phyloP scores from a whole-genome alignment of 495 filamentous ascomycete species.

The Neurospora tetraspora region DNA sequence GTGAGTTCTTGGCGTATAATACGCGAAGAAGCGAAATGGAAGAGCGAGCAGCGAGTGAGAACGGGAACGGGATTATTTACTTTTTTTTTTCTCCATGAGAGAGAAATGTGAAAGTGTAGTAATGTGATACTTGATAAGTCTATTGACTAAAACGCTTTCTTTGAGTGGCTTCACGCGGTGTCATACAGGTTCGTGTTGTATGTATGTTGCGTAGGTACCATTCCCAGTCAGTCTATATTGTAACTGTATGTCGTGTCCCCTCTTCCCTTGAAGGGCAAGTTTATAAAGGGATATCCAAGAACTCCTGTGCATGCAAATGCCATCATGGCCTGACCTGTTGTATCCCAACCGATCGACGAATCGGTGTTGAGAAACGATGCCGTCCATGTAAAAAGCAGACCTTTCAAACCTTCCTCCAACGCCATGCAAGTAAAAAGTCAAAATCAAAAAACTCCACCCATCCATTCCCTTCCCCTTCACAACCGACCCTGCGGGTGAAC shows the following conservation, averaged over 20 bases:
- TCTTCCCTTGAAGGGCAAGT: neutral
- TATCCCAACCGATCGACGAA: neutral
- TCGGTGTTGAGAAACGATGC: neutral
- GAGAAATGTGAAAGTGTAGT: neutral
- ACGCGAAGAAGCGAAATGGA: neutral
- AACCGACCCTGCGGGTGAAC: neutral
- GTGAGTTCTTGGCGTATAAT: neutral
- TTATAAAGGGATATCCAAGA: neutral
- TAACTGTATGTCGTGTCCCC: neutral
- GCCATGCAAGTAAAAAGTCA: neutral
- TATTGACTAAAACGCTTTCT: neutral
- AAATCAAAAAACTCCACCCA: neutral
- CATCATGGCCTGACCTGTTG: neutral
- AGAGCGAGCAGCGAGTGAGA: neutral
- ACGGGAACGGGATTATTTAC: neutral
- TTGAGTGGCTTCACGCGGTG: neutral
- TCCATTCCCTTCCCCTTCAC: conserved; percentile 1
- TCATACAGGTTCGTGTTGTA: neutral
- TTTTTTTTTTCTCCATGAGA: neutral
- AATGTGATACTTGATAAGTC: neutral
- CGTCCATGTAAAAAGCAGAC: neutral
- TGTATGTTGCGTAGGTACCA: neutral
- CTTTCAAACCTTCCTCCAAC: neutral
- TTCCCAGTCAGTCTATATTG: neutral
- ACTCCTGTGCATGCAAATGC: neutral